phyloP scores from a whole-genome alignment of 495 filamentous ascomycete genomes.

The Lasiosphaeris hirsuta region DNA sequence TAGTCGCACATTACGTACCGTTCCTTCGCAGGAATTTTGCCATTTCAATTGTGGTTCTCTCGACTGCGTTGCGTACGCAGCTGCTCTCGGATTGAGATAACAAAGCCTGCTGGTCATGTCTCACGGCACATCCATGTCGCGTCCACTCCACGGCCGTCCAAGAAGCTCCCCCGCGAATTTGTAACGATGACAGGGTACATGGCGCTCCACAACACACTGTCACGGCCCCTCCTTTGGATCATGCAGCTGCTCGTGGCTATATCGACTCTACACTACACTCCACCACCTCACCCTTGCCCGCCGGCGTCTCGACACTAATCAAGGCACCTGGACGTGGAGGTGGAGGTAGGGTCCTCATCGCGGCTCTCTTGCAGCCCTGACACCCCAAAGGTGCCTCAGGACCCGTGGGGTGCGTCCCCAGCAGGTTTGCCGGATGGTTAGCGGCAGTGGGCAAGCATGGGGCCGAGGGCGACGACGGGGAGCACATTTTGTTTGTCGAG shows the following conservation, averaged over 20 bases:
- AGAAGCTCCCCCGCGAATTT: slow-evolving; percentile 1
- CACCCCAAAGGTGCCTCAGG: neutral
- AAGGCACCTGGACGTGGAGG: neutral
- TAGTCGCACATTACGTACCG: no score
- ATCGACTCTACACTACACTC: neutral
- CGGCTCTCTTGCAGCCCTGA: no score
- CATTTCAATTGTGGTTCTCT: no score
- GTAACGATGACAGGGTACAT: neutral
- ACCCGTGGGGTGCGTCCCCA: neutral
- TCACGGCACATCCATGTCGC: neutral
- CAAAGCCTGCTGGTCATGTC: no score
- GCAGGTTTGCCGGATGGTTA: neutral
- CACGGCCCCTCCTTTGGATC: neutral
- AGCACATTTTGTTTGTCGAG: neutral
- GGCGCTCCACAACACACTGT: neutral
- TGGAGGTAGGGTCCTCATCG: no score
- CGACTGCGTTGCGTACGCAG: no score
- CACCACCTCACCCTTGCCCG: neutral
- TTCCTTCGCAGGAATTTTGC: no score
- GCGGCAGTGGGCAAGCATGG: neutral
- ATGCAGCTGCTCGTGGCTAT: neutral
- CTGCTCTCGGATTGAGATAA: no score
- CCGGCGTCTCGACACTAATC: neutral
- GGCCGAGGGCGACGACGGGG: neutral
- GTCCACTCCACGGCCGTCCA: neutral